Conservation (phyloP, 805 yeast species). For the Candida manassasensis region DNA sequence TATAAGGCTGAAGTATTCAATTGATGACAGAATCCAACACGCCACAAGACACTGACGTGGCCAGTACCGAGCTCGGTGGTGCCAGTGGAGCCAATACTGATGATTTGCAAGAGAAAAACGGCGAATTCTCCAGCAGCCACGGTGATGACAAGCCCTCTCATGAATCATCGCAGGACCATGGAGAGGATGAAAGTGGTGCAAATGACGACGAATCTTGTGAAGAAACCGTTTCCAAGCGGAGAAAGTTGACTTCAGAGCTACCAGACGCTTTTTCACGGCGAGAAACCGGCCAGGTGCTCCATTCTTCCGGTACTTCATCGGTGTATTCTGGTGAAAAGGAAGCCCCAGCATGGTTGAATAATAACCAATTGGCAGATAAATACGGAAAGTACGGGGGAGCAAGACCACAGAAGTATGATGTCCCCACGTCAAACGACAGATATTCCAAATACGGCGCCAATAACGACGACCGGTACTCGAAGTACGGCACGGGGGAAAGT, state of each 20-base stretch:
- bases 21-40: too few relatives aligned
- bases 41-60: too few relatives aligned
- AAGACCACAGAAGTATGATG: constrained; percentile 4
- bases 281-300: constrained; percentile 9
- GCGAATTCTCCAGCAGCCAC: not conserved
- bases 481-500: constrained; percentile 9
- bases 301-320: constrained; percentile 12
- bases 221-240: constrained; percentile 3
- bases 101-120: not conserved
- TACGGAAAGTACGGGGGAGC: constrained; percentile 38
- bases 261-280: constrained; percentile 22
- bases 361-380: constrained; percentile 20
- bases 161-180: not conserved
- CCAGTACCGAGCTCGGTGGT: too few relatives aligned
- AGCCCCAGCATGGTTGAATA: constrained; percentile 38
- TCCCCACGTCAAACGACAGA: not conserved
- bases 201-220: too few relatives aligned
- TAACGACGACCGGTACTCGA: constrained; percentile 14
- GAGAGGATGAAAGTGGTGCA: not conserved
- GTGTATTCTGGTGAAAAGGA: constrained; percentile 22
- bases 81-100: too few relatives aligned
- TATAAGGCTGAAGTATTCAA: too few relatives aligned
- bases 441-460: not conserved
- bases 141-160: not conserved
- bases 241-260: constrained; percentile 10